Base-by-base conservation (phyloP, 176 grass and related monocot genomes). In the Coix lacrymajobi region DNA sequence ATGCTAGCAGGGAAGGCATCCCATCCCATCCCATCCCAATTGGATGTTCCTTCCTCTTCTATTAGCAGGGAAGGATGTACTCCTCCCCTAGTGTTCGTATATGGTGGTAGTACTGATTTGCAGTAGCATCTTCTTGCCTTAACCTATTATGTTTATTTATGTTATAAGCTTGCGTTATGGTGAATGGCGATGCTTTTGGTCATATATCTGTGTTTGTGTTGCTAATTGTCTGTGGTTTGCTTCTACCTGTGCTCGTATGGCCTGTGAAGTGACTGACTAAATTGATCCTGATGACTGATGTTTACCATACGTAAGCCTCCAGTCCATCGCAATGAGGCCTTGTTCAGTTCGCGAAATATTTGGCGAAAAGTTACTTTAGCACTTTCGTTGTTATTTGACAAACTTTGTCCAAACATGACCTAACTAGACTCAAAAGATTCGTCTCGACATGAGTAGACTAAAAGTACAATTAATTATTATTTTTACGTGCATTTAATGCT, bases 21-120 rank as follows among this genome's bases (percentile, higher is more conserved):
- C 41, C 14, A 48, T 48, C 41, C 41, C 14, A 48, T 48, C 40
- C 45, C 8, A 56, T n/a, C 19, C 51, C 45, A n/a, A n/a, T 56
- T 52, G 49, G 51, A 9, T 54, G 20, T 8, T 56, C 20, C 51
- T 56, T 10, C 2, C 22, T n/a, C 52, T 11, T 56, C 4, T 40
- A 15, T 16, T 48, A 49, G 46, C 16, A 49, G 5, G 4, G 46
- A 49, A 19, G 4, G 49, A 57, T 54, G 51, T 52, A 51, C 19
- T 54, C 49, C 49, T 52, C 20, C 6, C 1, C 8, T 77, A 70
- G 46, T 71, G 14, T 15, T 48, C 6, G 80, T 62, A 75, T 20
- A 65, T 83, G 61, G 58, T 84, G 61, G 43, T 76, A 84, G 75
- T 58, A 41, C 87, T 81, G 54, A 76, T 52, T 76, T 63, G 52